Base-by-base conservation (phyloP, 139 green algal species). In the Volvox reticuliferus region DNA sequence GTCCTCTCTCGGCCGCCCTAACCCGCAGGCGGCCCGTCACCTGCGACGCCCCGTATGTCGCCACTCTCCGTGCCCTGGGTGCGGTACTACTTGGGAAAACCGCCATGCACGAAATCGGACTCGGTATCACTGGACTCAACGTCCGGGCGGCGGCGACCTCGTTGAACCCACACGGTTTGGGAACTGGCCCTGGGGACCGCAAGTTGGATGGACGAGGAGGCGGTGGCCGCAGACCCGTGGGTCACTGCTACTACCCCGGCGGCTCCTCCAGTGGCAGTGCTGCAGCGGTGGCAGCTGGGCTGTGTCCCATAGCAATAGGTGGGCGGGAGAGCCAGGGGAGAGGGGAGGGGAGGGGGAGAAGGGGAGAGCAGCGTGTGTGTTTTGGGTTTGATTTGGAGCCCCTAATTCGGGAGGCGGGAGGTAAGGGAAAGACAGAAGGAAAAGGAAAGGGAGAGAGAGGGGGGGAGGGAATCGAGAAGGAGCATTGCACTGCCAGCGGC, bases 251-350 rank as follows among this genome's bases (percentile, higher is more conserved):
- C 75, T 89, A 37, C 65, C 68, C 75, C 22, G 96, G 96, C 26
- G 96, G 96, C 30, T 96, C 92, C 61, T 97, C 94, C 68, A 93
- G 88, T 33, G 97, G 97, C 35, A 93, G 73, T 18, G 97, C 94
- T 0, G 97, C 95, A 0, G 89, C 93, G 16, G 94, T 99, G 76
- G 96, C 96, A 18, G 93, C 94, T 0, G 97, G 97, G 0, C 73
- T 99, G 36, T 96, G 94, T 77, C 94, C 96, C 22, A 91, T 98
- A 80, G 95, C 96, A 0, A 88, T 98, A 21, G 97, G 96, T 96
- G 86, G 2, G 28, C 73, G 73, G 73, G 73, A 32, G 73, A 44
- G 73, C 24, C 2, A 32, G 14, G 73, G 73, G n/a, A n/a, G n/a
- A n/a, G n/a, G n/a, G n/a, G n/a, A n/a, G 73, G 73, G 1, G 73